Conservation (phyloP, 2,329 filamentous ascomycete genomes). For the Mycosphaerelloides madeirae region DNA sequence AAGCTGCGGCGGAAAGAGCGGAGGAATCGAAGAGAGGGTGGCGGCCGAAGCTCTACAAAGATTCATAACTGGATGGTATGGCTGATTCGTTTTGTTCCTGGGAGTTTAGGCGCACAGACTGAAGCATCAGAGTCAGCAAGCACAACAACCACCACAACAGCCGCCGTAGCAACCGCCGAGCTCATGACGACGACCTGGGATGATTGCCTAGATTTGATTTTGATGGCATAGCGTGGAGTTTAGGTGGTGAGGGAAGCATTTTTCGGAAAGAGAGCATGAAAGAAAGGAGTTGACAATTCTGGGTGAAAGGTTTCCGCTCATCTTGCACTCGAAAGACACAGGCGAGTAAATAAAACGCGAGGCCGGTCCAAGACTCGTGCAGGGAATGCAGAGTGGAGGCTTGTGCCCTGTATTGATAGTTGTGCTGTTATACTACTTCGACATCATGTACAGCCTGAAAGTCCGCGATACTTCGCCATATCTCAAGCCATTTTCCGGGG, state of each 20-base stretch:
- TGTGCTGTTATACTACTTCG: too few species aligned
- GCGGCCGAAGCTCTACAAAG: conserved; percentile 94
- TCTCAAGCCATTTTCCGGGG: too few species aligned
- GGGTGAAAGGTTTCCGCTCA: too few species aligned
- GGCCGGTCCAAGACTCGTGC: too few species aligned
- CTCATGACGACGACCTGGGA: conserved; percentile 10
- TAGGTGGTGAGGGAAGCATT: conserved; percentile 10
- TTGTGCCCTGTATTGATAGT: too few species aligned
- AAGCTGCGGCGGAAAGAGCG: conserved; percentile 67
- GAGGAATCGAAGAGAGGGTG: conserved; percentile 79
- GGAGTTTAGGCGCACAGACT: conserved; percentile 27
- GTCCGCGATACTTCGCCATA: too few species aligned
- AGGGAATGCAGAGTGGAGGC: too few species aligned
- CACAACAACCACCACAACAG: conserved; percentile 3
- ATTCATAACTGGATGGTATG: conserved; percentile 44
- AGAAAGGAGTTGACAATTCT: too few species aligned
- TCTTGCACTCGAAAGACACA: too few species aligned
- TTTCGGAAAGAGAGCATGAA: conserved; percentile 3
- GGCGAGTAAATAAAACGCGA: too few species aligned
- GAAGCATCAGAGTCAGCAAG: conserved; percentile 17
- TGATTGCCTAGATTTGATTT: conserved; percentile 7
- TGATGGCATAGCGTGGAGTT: conserved; percentile 29
- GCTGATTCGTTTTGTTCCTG: conserved; percentile 16
- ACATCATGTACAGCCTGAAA: too few species aligned
- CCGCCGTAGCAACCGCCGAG: conserved; percentile 13